Conservation (phyloP, 495 filamentous ascomycete genomes). For the Chlorociboria aeruginascens region DNA sequence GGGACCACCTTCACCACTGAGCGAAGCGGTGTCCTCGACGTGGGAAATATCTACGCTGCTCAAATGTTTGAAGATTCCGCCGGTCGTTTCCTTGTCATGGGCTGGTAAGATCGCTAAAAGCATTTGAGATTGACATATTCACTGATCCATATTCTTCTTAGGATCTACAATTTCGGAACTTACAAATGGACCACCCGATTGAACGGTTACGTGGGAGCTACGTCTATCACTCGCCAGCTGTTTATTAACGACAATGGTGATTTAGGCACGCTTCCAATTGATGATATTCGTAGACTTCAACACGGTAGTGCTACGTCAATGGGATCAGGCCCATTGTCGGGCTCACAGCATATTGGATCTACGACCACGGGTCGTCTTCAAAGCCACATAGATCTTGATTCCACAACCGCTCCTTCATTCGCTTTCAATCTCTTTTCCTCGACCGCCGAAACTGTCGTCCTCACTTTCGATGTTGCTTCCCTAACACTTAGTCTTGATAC, state of each 20-base stretch:
- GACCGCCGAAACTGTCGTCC: background rate
- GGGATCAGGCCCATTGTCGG: background rate
- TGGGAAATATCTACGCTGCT: conserved; percentile 12
- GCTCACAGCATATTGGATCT: conserved; percentile 7
- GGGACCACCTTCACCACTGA: conserved; percentile 25
- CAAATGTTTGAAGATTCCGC: conserved; percentile 9
- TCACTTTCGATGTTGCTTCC: conserved; percentile 1
- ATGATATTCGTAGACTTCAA: background rate
- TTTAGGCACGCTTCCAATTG: conserved; percentile 6
- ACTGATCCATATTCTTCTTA: background rate
- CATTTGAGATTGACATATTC: background rate
- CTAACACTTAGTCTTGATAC: conserved; percentile 9
- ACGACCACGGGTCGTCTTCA: conserved; percentile 7
- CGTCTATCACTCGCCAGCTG: conserved; percentile 10
- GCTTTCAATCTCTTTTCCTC: conserved; percentile 2
- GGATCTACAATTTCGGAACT: background rate
- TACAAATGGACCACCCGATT: conserved; percentile 8
- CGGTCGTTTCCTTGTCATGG: conserved; percentile 14
- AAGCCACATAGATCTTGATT: conserved; percentile 1
- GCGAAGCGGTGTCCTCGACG: conserved; percentile 12
- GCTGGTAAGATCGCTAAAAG: background rate
- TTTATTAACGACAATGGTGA: conserved; percentile 9
- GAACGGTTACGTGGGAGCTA: conserved; percentile 10
- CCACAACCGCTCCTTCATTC: conserved; percentile 6
- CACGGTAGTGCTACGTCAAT: background rate